Conservation (phyloP, 768 basidiomycete species). For the Infundibulicybe gibba region DNA sequence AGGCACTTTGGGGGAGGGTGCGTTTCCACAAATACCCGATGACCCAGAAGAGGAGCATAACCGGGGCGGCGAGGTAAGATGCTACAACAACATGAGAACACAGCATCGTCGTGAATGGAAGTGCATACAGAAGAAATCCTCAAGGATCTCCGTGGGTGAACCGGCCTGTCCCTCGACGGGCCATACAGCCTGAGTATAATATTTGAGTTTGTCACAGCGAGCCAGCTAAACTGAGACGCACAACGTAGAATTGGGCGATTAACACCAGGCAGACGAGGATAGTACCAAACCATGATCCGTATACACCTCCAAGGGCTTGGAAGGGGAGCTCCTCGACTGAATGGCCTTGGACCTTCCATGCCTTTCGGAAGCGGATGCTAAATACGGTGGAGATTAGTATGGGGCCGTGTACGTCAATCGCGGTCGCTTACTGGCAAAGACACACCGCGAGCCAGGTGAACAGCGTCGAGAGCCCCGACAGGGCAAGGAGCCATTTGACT, state of each 20-base stretch:
- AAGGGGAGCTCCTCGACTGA: constrained; percentile 42
- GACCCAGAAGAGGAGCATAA: constrained; percentile 36
- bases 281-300: constrained; percentile 42
- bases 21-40: constrained; percentile 38
- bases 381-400: background rate
- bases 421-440: constrained; percentile 36
- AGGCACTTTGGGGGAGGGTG: constrained; percentile 28
- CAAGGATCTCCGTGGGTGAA: constrained; percentile 22
- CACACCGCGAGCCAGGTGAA: no score
- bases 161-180: constrained; percentile 32
- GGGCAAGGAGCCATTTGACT: no score
- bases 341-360: no score
- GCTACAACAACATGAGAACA: no score
- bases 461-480: no score
- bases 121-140: constrained; percentile 35
- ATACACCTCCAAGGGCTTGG: constrained; percentile 38
- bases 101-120: no score
- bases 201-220: background rate
- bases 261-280: constrained; percentile 35
- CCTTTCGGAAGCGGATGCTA: constrained; percentile 46
- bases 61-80: constrained; percentile 35
- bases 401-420: background rate
- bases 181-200: constrained; percentile 29
- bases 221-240: constrained; percentile 7
- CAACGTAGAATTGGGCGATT: constrained; percentile 44